Conservation (phyloP, 202 grass and related monocot species). For the Musa balbisiana region DNA sequence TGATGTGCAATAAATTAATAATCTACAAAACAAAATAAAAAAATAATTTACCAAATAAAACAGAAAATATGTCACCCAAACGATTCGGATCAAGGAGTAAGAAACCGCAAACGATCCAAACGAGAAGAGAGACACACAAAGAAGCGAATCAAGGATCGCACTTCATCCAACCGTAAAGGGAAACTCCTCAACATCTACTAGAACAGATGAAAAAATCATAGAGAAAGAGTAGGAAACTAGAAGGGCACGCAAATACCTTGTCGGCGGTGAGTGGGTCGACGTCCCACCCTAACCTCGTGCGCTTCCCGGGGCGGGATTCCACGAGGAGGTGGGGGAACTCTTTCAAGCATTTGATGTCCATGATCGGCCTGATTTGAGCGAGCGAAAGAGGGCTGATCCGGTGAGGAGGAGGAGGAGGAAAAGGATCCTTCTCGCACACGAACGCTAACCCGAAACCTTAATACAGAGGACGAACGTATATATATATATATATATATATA, state of each 20-base stretch:
- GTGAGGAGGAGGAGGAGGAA: not conserved
- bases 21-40: no score
- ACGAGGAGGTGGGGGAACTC: slow-evolving; percentile 58
- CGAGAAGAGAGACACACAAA: no score
- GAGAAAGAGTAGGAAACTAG: not conserved
- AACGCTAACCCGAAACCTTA: not conserved
- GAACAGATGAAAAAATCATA: not conserved
- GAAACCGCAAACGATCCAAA: no score
- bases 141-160: no score
- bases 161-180: no score
- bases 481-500: no score
- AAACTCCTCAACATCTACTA: not conserved
- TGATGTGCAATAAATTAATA: no score
- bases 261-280: slow-evolving; percentile 53
- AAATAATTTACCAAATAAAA: no score
- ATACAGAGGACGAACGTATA: not conserved
- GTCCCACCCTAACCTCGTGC: slow-evolving; percentile 81
- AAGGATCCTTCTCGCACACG: not conserved
- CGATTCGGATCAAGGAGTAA: no score
- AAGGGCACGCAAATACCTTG: slow-evolving; percentile 36
- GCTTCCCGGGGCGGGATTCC: slow-evolving; percentile 77
- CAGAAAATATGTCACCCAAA: not conserved
- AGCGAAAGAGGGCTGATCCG: not conserved
- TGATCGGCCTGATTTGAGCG: not conserved
- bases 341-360: slow-evolving; percentile 66